Evolutionary conservation across 495 filamentous ascomycete species (phyloP).

Genomic region (Aspergillus coremiiformis): DNA sequence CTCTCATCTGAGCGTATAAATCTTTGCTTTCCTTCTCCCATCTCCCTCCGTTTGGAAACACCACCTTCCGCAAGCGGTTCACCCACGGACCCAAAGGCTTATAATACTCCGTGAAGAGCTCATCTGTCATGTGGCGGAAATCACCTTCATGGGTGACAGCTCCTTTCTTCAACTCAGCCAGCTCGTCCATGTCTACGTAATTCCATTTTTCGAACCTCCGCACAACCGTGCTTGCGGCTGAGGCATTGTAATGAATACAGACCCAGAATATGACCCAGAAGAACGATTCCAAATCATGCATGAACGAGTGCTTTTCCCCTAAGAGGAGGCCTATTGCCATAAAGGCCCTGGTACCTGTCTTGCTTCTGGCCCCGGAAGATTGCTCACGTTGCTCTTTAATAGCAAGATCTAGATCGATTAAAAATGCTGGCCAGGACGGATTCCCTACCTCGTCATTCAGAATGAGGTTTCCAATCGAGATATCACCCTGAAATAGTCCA

Average conservation of each 20-base stretch:
- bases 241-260: constrained; percentile 30
- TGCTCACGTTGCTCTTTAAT: constrained; percentile 16
- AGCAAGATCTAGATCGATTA: constrained; percentile 28
- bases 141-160: constrained; percentile 1
- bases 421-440: constrained; percentile 17
- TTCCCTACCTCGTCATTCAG: constrained; percentile 26
- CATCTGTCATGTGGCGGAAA: background rate
- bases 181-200: constrained; percentile 4
- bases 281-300: constrained; percentile 44
- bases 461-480: constrained; percentile 31
- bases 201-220: constrained; percentile 5
- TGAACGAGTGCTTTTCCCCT: constrained; percentile 21
- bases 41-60: background rate
- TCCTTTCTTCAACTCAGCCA: constrained; percentile 3
- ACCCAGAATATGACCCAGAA: constrained; percentile 49
- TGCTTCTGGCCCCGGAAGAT: constrained; percentile 19
- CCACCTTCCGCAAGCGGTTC: constrained; percentile 1
- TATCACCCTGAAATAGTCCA: constrained; percentile 25
- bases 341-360: constrained; percentile 29
- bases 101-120: background rate
- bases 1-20: background rate
- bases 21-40: background rate
- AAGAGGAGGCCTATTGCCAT: constrained; percentile 25
- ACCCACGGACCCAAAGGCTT: constrained; percentile 1
- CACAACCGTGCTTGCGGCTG: background rate